Evolutionary conservation across 1,139 yeast species (phyloP).

Genomic region (Hanseniaspora gamundiae): DNA sequence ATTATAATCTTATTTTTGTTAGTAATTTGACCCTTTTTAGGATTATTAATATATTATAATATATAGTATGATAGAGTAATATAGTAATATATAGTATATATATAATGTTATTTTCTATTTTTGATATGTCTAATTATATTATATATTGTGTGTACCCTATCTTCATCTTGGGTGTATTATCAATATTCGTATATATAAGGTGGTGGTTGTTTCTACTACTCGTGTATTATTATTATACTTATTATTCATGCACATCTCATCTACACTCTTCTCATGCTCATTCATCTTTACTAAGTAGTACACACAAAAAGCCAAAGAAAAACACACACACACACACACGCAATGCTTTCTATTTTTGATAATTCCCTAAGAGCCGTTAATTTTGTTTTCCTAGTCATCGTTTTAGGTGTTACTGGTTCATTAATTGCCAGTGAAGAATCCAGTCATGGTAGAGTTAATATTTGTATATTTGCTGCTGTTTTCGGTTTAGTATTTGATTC

Average conservation of each 20-base stretch:
- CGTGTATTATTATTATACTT: no score
- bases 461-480: constrained; percentile 75
- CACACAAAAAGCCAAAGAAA: background rate
- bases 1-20: no score
- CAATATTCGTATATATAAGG: no score
- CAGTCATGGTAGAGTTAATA: constrained; percentile 66
- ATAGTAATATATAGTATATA: no score
- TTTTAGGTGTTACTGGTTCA: constrained; percentile 77
- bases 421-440: constrained; percentile 54
- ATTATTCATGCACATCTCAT: no score
- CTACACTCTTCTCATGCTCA: no score
- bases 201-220: no score
- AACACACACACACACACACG: constrained; percentile 3
- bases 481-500: constrained; percentile 74
- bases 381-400: constrained; percentile 62
- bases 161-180: no score
- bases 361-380: constrained; percentile 60
- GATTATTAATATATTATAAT: background rate
- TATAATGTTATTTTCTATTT: no score
- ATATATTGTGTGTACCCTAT: no score
- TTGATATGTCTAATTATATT: no score
- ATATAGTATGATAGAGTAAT: no score
- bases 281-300: background rate
- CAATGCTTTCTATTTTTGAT: constrained; percentile 43
- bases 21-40: background rate